Evolutionary conservation across 495 filamentous ascomycete genomes (phyloP).

Genomic region (Aspergillus panamensis): DNA sequence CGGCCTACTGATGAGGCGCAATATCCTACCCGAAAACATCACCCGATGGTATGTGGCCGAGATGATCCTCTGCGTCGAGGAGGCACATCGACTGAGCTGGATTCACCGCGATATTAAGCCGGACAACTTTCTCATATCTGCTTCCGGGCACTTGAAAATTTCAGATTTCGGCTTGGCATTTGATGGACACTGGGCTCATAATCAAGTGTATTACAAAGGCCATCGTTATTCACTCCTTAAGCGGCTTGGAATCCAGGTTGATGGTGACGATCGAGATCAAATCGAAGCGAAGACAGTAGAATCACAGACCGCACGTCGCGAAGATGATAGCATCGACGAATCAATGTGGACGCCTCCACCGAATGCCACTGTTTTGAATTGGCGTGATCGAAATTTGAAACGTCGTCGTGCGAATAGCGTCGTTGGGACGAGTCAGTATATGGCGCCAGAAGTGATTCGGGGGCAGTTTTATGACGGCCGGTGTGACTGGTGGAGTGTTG

Average conservation of each 20-base stretch:
- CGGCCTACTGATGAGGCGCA: constrained; percentile 75
- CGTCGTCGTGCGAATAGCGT: constrained; percentile 75
- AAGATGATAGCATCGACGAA: constrained; percentile 13
- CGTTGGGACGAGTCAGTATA: constrained; percentile 96
- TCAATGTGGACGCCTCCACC: constrained; percentile 15
- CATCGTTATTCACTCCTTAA: constrained; percentile 74
- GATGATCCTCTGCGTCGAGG: constrained; percentile 93
- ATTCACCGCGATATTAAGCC: constrained; percentile 96
- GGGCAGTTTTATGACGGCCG: constrained; percentile 83
- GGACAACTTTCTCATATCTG: constrained; percentile 89
- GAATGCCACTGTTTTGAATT: constrained; percentile 54
- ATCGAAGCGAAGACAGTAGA: constrained; percentile 43
- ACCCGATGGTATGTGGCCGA: constrained; percentile 87
- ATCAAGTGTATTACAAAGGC: constrained; percentile 76
- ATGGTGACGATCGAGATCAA: constrained; percentile 72
- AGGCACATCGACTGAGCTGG: constrained; percentile 79
- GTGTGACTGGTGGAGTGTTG: constrained; percentile 97
- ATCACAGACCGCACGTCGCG: neutral
- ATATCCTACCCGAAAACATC: constrained; percentile 70
- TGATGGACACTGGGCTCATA: constrained; percentile 91
- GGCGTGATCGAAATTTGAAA: constrained; percentile 72
- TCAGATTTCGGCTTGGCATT: constrained; percentile 94
- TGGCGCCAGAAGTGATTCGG: constrained; percentile 89
- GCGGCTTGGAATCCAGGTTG: constrained; percentile 68
- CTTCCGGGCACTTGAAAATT: constrained; percentile 88